Conservation (phyloP, 345 rosid species). For the Lepidium sativum region DNA sequence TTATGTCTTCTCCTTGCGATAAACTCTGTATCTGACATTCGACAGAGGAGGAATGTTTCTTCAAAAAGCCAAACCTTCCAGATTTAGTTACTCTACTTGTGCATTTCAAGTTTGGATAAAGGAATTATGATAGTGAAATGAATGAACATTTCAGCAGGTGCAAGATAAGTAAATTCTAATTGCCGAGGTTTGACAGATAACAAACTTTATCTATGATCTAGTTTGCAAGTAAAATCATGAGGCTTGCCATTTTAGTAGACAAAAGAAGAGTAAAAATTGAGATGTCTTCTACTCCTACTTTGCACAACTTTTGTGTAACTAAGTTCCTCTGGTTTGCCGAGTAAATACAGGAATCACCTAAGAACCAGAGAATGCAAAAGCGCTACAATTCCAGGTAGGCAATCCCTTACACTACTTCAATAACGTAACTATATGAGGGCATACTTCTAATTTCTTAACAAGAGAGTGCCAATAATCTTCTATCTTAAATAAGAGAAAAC, state of each 20-base stretch:
- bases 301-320: background rate
- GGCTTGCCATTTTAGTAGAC: background rate
- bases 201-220: background rate
- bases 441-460: background rate
- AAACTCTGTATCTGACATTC: background rate
- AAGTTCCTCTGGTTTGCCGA: background rate
- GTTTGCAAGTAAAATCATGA: background rate
- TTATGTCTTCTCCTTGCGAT: background rate
- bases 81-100: background rate
- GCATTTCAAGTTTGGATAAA: background rate
- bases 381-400: background rate
- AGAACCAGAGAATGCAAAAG: background rate
- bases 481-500: background rate
- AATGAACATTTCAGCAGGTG: background rate
- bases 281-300: background rate
- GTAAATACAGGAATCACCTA: background rate
- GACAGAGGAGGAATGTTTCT: background rate
- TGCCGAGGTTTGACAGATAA: background rate
- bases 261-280: background rate
- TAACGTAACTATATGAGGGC: background rate
- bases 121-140: background rate
- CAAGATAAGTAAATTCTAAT: background rate
- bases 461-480: background rate
- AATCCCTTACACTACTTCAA: background rate
- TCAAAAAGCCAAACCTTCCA: background rate